Percentiles rank a stretch among this genome's conserved stretches.
Evolutionary conservation across 1,139 yeast genomes (phyloP).

Genomic region (Yamadazyma friedrichii): DNA sequence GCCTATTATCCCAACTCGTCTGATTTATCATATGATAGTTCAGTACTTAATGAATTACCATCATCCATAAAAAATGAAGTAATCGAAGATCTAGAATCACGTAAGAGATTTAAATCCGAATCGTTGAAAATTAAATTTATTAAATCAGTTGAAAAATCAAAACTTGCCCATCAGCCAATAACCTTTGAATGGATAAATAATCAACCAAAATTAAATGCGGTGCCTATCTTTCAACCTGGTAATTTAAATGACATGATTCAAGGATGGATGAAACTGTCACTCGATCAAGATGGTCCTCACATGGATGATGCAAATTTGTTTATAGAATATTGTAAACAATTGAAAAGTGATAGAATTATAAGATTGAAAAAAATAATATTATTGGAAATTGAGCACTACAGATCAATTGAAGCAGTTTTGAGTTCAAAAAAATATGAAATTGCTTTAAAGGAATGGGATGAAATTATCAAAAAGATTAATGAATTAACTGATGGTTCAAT

Average conservation of each 20-base stretch:
- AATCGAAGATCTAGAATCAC: slow-evolving; percentile 36
- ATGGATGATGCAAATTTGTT: slow-evolving; percentile 50
- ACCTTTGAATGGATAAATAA: slow-evolving; percentile 26
- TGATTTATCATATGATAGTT: slow-evolving; percentile 31
- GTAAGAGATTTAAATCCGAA: slow-evolving; percentile 27
- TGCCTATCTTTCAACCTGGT: slow-evolving; percentile 39
- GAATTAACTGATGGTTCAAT: background rate
- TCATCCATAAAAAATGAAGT: slow-evolving; percentile 42
- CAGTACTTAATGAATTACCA: slow-evolving; percentile 48
- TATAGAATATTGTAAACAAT: slow-evolving; percentile 21
- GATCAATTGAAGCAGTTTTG: slow-evolving; percentile 4
- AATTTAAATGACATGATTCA: slow-evolving; percentile 37
- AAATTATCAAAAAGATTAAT: slow-evolving; percentile 1
- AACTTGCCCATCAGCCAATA: slow-evolving; percentile 19
- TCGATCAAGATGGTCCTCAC: slow-evolving; percentile 56
- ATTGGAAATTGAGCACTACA: slow-evolving; percentile 14
- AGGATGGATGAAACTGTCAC: slow-evolving; percentile 50
- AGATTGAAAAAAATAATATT: slow-evolving; percentile 21
- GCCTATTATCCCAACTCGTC: background rate
- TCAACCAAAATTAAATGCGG: slow-evolving; percentile 16
- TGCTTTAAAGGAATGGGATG: slow-evolving; percentile 8
- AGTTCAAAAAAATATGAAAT: background rate
- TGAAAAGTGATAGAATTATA: slow-evolving; percentile 21
- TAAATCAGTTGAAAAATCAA: slow-evolving; percentile 18
- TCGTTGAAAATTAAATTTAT: slow-evolving; percentile 32